Evolutionary conservation across 192 early-diverging fungal species (phyloP), one percentile per base, ranked within the genome.

Genomic region (Coemansia sp.): DNA sequence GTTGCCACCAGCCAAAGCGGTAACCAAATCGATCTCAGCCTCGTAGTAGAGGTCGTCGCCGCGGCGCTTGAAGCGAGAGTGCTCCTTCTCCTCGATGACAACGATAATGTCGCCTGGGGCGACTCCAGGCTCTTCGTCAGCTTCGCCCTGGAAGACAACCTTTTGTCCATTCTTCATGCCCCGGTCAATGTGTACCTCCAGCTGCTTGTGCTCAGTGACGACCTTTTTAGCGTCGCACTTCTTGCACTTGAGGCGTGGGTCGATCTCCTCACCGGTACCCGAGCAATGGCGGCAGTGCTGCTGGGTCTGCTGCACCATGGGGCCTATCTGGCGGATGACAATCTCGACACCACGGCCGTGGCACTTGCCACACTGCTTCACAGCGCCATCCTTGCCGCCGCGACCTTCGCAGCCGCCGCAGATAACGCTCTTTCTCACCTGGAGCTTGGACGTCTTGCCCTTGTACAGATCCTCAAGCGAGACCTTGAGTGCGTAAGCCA

Each of bases 261-360:
- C 88, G 66, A 99, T 96, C 68, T 93, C 87, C 73, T 96, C 91
- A 68, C 98, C 97, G 66, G 89, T 87, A 65, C 95, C 98, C 58
- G 88, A 84, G 85, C 98, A 99, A 48, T 90, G 89, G 37, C 84
- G 84, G 85, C 98, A 99, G 31, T 94, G 89, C 78, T 97, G 95
- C 82, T 99, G 98, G 85, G 98, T 94, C 86, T 98, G 98, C 87
- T 99, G 98, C 64, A 99, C 91, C 97, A 99, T 98, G 21, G 98
- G 98, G 27, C 98, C 98, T 85, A 99, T 92, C 77, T 98, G 95
- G 55, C 97, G 86, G 66, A 97, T 86, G 63, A 91, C 88, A 27
- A 96, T 84, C 82, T 91, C 92, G 66, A 97, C 84, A 85, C 98
- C 98, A 62, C 91, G 88, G 42, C 98, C 98, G 42, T 90, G 73